Percentiles rank a stretch among this genome's conserved stretches.
Evolutionary conservation across 352 stramenopile genomes (phyloP).

Genomic region (Elongisporangium prolatum): DNA sequence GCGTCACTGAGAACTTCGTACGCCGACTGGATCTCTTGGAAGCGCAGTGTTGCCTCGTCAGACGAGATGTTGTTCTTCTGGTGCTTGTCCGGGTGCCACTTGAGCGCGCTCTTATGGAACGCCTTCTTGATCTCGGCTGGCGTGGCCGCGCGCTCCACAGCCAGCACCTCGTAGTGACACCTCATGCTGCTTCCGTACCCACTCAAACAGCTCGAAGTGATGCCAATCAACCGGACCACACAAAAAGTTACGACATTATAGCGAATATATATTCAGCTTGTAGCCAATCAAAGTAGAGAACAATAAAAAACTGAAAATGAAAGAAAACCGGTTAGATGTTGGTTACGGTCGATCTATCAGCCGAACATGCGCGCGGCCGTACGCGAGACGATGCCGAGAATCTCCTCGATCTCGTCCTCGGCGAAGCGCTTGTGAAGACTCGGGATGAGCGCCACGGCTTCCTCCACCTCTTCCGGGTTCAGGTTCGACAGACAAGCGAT

Average conservation of each 20-base stretch:
- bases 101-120: constrained; percentile 68
- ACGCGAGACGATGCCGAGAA: constrained; percentile 83
- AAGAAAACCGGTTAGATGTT: constrained; percentile 1
- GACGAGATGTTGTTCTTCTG: constrained; percentile 60
- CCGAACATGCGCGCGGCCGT: constrained; percentile 86
- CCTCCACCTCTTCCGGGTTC: constrained; percentile 87
- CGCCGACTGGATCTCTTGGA: constrained; percentile 83
- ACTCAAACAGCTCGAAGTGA: not conserved
- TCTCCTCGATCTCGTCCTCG: constrained; percentile 89
- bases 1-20: constrained; percentile 85
- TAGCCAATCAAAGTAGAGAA: not conserved
- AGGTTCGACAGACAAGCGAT: constrained; percentile 88
- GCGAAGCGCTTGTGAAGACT: constrained; percentile 86
- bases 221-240: not conserved
- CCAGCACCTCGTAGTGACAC: constrained; percentile 84
- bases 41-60: constrained; percentile 73
- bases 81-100: constrained; percentile 87
- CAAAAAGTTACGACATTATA: not conserved
- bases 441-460: constrained; percentile 84
- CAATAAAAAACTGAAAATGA: not conserved
- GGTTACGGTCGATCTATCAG: constrained; percentile 12
- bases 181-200: constrained; percentile 28
- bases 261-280: not conserved
- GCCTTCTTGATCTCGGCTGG: constrained; percentile 68
- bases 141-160: constrained; percentile 47